Conservation (phyloP, 768 basidiomycete species). For the Suillus subalutaceus region DNA sequence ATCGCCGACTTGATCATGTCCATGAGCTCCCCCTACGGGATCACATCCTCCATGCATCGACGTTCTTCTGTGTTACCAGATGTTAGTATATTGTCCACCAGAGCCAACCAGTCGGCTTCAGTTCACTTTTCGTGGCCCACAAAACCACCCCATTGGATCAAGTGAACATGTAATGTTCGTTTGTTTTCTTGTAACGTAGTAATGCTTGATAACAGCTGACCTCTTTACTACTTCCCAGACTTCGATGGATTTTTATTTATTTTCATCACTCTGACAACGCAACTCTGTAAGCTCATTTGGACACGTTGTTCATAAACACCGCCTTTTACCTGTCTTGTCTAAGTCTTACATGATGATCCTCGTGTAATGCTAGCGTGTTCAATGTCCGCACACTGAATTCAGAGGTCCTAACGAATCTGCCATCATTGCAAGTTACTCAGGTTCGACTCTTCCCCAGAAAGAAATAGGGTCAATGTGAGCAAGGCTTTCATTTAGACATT, state of each 20-base stretch:
- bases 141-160: not conserved
- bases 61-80: not conserved
- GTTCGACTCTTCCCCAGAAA: not conserved
- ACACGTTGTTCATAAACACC: not conserved
- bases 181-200: not conserved
- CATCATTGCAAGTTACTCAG: not conserved
- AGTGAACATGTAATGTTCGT: slow-evolving; percentile 3
- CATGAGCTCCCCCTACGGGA: not conserved
- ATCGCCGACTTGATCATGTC: not conserved
- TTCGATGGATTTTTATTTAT: not conserved
- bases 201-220: not conserved
- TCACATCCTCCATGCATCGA: not conserved
- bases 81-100: not conserved
- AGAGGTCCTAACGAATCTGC: not conserved
- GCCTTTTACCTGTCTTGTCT: slow-evolving; percentile 1
- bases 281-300: not conserved
- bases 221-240: not conserved
- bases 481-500: not conserved
- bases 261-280: not conserved
- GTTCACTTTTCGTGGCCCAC: not conserved
- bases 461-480: not conserved
- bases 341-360: slow-evolving; percentile 1
- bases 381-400: not conserved
- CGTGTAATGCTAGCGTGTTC: not conserved
- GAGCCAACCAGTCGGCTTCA: not conserved